A percentile compares a stretch with the other conserved stretches of the same genome.
Conservation (phyloP, 768 basidiomycete genomes). For the Lyophyllum shimeji region DNA sequence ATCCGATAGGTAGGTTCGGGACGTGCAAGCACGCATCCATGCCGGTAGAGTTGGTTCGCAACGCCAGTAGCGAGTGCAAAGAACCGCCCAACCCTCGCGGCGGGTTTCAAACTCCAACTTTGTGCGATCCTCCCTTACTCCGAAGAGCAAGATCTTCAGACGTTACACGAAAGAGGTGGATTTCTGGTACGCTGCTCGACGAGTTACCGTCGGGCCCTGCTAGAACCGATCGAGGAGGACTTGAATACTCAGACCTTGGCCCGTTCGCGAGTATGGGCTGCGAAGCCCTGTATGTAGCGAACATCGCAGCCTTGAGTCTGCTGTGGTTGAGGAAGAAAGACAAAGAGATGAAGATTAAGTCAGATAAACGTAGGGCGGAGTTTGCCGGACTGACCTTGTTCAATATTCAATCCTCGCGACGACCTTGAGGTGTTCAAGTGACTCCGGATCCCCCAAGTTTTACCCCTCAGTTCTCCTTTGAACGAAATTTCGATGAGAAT, state of each 20-base stretch:
- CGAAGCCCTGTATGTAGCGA: constrained; percentile 54
- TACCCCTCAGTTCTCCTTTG: no score
- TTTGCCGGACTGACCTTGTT: neutral
- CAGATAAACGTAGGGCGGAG: neutral
- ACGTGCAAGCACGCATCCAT: constrained; percentile 15
- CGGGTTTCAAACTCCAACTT: constrained; percentile 50
- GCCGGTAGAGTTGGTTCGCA: constrained; percentile 15
- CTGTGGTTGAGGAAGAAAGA: constrained; percentile 15
- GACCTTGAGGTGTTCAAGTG: no score
- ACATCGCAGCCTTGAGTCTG: constrained; percentile 66
- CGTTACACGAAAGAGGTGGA: constrained; percentile 28
- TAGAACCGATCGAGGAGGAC: constrained; percentile 63
- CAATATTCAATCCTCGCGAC: no score
- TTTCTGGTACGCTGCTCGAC: constrained; percentile 72
- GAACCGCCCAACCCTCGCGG: constrained; percentile 52
- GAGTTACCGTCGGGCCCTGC: constrained; percentile 58
- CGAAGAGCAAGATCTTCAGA: constrained; percentile 42
- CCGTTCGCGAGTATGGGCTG: constrained; percentile 57
- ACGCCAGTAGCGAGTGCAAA: constrained; percentile 1
- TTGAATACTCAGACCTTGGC: constrained; percentile 80
- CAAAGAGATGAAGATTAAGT: neutral
- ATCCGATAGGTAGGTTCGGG: neutral
- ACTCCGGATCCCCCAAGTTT: no score
- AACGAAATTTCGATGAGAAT: no score
- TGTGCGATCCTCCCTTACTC: constrained; percentile 34